These are phyloP conservation scores for Nitzschia sp. DNA, from an alignment of 108 stramenopile genomes.

Conservation along the genomic window DNA sequence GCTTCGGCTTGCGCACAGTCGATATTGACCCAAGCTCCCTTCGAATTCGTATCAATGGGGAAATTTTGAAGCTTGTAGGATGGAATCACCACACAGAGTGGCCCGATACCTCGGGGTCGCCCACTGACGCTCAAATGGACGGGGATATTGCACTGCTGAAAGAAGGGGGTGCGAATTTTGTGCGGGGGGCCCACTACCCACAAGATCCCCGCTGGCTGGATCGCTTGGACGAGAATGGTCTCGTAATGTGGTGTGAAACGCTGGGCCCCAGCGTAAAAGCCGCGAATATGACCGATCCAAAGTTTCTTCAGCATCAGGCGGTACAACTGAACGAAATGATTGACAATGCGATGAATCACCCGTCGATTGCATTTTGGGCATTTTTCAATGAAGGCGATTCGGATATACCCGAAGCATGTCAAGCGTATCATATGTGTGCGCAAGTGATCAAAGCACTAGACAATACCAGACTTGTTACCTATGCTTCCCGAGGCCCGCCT, in stretches of 20 bases:
- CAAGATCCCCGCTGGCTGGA: constrained; percentile 36
- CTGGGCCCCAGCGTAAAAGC: constrained; percentile 19
- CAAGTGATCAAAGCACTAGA: constrained; percentile 4
- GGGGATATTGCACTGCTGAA: constrained; percentile 17
- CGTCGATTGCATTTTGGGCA: constrained; percentile 20
- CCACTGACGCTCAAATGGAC: constrained; percentile 18
- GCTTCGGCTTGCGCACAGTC: constrained; percentile 18
- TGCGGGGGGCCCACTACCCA: constrained; percentile 36
- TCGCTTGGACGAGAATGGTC: constrained; percentile 27
- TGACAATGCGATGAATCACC: constrained; percentile 28
- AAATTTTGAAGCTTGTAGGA: constrained; percentile 25
- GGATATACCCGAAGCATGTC: neutral
- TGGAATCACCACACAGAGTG: constrained; percentile 36
- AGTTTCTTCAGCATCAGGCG: constrained; percentile 11
- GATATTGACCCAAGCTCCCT: neutral
- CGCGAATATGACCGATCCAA: constrained; percentile 13
- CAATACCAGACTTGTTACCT: constrained; percentile 23
- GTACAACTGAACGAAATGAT: constrained; percentile 28
- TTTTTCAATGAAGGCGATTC: constrained; percentile 36
- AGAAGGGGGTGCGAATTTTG: constrained; percentile 16
- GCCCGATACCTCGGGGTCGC: constrained; percentile 29
- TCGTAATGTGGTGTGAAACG: constrained; percentile 33
- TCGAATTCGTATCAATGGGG: constrained; percentile 26
- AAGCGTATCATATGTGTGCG: constrained; percentile 14
- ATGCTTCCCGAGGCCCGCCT: neutral